Evolutionary conservation across 495 filamentous ascomycete genomes (phyloP), one percentile per base, ranked within the genome.

Genomic region (Neurospora sp.): DNA sequence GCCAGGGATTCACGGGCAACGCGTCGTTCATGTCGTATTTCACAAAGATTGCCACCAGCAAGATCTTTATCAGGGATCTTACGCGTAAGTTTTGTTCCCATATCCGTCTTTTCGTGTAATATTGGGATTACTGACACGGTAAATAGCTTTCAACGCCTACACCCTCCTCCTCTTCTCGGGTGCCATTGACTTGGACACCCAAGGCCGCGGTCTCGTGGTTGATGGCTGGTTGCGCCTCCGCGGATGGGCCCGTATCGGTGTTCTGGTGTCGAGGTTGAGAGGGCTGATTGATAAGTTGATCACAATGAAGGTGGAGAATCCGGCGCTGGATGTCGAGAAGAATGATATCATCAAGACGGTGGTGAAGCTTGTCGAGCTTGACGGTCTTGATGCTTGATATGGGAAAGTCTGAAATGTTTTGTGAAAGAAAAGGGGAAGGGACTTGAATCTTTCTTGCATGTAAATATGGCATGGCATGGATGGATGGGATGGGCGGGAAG

Each of bases 231-330:
- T 98, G 42, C 86, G 92, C 39, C 82, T 98, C 31, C 87, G 94
- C 8, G 96, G 96, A 3, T 98, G 96, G 96, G 96, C 96, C 3
- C 85, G 96, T 27, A 94, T 99, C 70, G 96, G 96, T 12, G 95
- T 97, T 8, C 81, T 99, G 71, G 92, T 98, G 14, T 92, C 90
- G 16, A 85, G 94, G 69, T 80, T 99, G 69, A 85, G 96, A 72
- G 90, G 88, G 68, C 92, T 98, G 90, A 84, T 99, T 16, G 96
- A 99, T 79, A 87, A 89, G 76, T 85, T 96, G 44, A 87, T 99
- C 73, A 90, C 90, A 73, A 80, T 84, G 69, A 93, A 92, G 78
- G 88, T 97, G 68, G 93, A 96, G 75, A 90, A 94, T 72, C 93
- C 94, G 3, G 82, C 82, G 8, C 72, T 87, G 73, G 69, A 81